A percentile compares a stretch with the other conserved stretches of the same genome.
phyloP scores from a whole-genome alignment of 176 grass and related monocot genomes.

The Bothriochloa decipiens region DNA sequence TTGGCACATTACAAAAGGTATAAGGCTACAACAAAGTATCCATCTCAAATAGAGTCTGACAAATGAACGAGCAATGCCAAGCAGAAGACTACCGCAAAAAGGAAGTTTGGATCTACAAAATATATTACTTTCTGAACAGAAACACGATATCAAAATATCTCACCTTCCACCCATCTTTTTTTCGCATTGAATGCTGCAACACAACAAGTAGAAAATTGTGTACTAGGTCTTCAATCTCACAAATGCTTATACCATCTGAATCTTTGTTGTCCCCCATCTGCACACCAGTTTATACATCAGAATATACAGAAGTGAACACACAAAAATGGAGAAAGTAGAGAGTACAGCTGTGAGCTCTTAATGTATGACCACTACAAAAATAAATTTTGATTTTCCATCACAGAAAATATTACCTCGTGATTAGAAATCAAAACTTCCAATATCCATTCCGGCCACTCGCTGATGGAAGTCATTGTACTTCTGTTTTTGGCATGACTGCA shows the following conservation, averaged over 20 bases:
- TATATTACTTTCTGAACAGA: slow-evolving; percentile 18
- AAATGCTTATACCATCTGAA: slow-evolving; percentile 72
- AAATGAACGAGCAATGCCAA: not conserved
- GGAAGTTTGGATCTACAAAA: slow-evolving; percentile 16
- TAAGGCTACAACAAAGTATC: slow-evolving; percentile 35
- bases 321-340: not conserved
- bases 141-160: slow-evolving; percentile 36
- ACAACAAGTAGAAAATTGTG: slow-evolving; percentile 96
- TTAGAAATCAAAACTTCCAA: slow-evolving; percentile 97
- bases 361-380: slow-evolving; percentile 22
- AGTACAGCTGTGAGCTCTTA: slow-evolving; percentile 30
- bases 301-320: slow-evolving; percentile 14
- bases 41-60: slow-evolving; percentile 31
- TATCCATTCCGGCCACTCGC: slow-evolving; percentile 98
- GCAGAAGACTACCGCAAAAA: slow-evolving; percentile 11
- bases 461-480: slow-evolving; percentile 71
- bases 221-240: slow-evolving; percentile 89
- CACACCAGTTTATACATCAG: slow-evolving; percentile 45
- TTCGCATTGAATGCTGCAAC: slow-evolving; percentile 93
- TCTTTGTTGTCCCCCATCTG: slow-evolving; percentile 78
- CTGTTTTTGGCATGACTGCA: slow-evolving; percentile 98
- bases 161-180: slow-evolving; percentile 98
- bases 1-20: slow-evolving; percentile 28
- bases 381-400: slow-evolving; percentile 17
- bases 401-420: slow-evolving; percentile 63